Evolutionary conservation across 257 asterid species (phyloP).

Genomic region (Eucommia ulmoides): DNA sequence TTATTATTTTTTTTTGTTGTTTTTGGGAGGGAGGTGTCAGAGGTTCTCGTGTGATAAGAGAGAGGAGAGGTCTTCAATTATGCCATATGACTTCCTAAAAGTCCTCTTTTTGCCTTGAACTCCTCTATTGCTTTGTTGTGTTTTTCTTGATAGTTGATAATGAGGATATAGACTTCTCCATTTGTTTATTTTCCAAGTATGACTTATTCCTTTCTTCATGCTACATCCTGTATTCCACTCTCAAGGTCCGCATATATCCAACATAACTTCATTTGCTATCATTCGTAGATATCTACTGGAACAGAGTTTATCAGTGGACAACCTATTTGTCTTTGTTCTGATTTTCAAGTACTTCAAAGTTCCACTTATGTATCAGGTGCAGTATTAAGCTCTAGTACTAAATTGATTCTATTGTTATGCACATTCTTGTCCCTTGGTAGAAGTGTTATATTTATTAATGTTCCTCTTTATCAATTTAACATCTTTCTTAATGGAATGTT

Average conservation of each 20-base stretch:
- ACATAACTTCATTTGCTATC: not conserved
- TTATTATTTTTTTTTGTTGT: no score
- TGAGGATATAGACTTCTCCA: not conserved
- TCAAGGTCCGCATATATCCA: not conserved
- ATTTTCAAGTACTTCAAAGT: slow-evolving; percentile 94
- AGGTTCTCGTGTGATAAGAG: no score
- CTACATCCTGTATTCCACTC: not conserved
- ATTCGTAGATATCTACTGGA: slow-evolving; percentile 79
- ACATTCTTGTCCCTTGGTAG: slow-evolving; percentile 7
- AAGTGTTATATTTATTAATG: slow-evolving; percentile 3
- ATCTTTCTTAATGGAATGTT: slow-evolving; percentile 8
- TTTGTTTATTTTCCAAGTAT: not conserved
- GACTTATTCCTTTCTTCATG: not conserved
- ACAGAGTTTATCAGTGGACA: slow-evolving; percentile 98
- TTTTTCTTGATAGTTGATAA: not conserved
- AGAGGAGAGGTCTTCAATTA: no score
- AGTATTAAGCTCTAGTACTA: slow-evolving; percentile 11
- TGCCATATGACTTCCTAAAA: no score
- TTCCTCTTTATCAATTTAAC: slow-evolving; percentile 1
- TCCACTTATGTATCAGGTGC: slow-evolving; percentile 78
- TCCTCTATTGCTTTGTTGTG: no score
- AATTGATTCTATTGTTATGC: slow-evolving; percentile 1
- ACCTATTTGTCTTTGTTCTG: slow-evolving; percentile 83
- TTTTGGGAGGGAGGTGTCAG: no score
- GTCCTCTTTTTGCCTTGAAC: no score